Conservation (phyloP, 768 basidiomycete species). For the Gloeophyllum trabeum region DNA sequence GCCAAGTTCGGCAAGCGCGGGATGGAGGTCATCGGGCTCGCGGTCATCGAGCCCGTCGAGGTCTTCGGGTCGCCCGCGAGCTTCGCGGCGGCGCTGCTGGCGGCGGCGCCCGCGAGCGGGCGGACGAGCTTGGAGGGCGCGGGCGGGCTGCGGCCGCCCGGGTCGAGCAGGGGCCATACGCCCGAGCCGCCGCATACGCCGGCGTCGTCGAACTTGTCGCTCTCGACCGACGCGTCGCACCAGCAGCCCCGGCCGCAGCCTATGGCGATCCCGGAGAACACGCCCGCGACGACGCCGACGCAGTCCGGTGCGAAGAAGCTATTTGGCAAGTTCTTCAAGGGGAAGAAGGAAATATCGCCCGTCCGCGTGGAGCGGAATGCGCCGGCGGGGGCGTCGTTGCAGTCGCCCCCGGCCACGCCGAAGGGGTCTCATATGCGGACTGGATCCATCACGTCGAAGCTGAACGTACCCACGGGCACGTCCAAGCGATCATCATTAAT, state of each 20-base stretch:
- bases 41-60: slow-evolving; percentile 72
- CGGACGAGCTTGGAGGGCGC: not conserved
- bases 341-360: slow-evolving; percentile 22
- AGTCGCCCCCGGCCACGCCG: slow-evolving; percentile 3
- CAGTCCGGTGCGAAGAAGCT: slow-evolving; percentile 50
- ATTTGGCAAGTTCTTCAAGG: slow-evolving; percentile 66
- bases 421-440: slow-evolving; percentile 5
- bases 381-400: slow-evolving; percentile 14
- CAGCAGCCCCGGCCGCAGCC: not conserved
- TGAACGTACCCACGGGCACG: not conserved
- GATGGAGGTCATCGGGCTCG: slow-evolving; percentile 69
- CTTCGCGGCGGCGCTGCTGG: slow-evolving; percentile 7
- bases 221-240: slow-evolving; percentile 5
- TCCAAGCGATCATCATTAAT: slow-evolving; percentile 11
- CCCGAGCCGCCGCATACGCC: slow-evolving; percentile 7
- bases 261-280: slow-evolving; percentile 5
- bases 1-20: slow-evolving; percentile 65
- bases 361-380: slow-evolving; percentile 18
- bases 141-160: not conserved
- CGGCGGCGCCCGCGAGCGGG: slow-evolving; percentile 13
- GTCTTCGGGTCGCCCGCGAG: slow-evolving; percentile 34
- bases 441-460: not conserved
- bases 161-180: slow-evolving; percentile 1
- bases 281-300: slow-evolving; percentile 18
- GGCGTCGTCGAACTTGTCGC: slow-evolving; percentile 4